A percentile compares a stretch with the other conserved stretches of the same genome.
phyloP scores from a whole-genome alignment of 345 rosid genomes.

The Populus euphratica region DNA sequence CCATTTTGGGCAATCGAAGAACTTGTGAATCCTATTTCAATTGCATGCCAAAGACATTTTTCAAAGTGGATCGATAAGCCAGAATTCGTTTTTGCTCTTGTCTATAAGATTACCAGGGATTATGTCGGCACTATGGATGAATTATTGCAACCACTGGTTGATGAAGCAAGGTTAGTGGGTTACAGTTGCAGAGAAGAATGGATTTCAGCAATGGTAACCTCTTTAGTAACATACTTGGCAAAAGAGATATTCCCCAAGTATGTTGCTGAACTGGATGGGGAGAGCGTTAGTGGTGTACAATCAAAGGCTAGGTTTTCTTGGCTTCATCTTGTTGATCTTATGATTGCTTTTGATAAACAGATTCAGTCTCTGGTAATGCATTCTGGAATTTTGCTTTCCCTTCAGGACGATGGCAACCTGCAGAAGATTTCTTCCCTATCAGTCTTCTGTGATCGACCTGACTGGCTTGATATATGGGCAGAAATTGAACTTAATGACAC shows the following conservation, averaged over 20 bases:
- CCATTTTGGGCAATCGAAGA: slow-evolving; percentile 99
- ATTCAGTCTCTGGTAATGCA: slow-evolving; percentile 69
- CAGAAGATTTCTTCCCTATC: slow-evolving; percentile 71
- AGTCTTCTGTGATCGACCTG: slow-evolving; percentile 81
- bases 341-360: slow-evolving; percentile 78
- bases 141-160: slow-evolving; percentile 87
- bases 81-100: slow-evolving; percentile 85
- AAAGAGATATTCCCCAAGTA: slow-evolving; percentile 72
- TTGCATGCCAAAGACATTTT: slow-evolving; percentile 74
- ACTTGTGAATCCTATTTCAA: slow-evolving; percentile 76
- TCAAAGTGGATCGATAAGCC: slow-evolving; percentile 74
- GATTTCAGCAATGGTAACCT: slow-evolving; percentile 89
- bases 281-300: slow-evolving; percentile 28
- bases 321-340: slow-evolving; percentile 88
- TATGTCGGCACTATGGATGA: slow-evolving; percentile 90
- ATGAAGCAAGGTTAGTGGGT: slow-evolving; percentile 76
- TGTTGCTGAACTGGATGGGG: slow-evolving; percentile 57
- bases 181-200: slow-evolving; percentile 97
- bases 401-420: slow-evolving; percentile 63
- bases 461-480: slow-evolving; percentile 94
- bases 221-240: slow-evolving; percentile 64
- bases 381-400: slow-evolving; percentile 68
- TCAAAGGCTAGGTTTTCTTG: slow-evolving; percentile 65
- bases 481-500: slow-evolving; percentile 67
- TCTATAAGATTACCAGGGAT: slow-evolving; percentile 76